Evolutionary conservation across 2,329 filamentous ascomycete genomes (phyloP), one percentile per base, ranked within the genome.

Genomic region (Cercospora nicotianae): DNA sequence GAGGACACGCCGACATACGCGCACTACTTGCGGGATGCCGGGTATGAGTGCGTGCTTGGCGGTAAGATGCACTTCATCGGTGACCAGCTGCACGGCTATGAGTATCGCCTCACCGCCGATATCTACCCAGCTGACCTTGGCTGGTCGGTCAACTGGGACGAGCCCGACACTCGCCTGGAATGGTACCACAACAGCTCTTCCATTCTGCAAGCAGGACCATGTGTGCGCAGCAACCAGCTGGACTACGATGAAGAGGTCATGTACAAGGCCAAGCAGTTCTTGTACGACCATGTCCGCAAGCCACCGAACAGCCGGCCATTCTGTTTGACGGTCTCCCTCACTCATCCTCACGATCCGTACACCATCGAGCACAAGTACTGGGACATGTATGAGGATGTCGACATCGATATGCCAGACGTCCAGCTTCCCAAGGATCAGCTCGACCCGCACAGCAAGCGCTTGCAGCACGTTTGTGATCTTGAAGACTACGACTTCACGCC

Each of bases 41-140:
- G 92, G 63, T 97, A 97, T 77, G 92, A 97, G 81, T 97, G 94
- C 12, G 91, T 91, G 5, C 84, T 97, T 73, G 93, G 94, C 5
- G 94, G 94, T 70, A 97, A 97, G 86, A 97, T 97, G 94, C 94
- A 97, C 81, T 97, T 97, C 78, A 91, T 96, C 64, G 94, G 94
- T 36, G 94, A 97, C 78, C 94, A 97, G 81, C 85, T 97, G 68
- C 94, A 97, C 78, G 94, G 94, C 31, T 97, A 96, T 76, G 94
- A 97, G 83, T 91, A 92, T 76, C 89, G 94, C 66, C 85, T 97
- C 75, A 97, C 94, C n/a, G 92, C 90, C 73, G 94, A 97, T 79
- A 97, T 97, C 77, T 97, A 97, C 80, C 94, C 94, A 0, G 94
- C 91, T 67, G 94, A 97, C 77, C 93, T 95, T 77, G 94, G 94